These are phyloP conservation scores for Nannizziopsis arthrosporioides DNA, from an alignment of 2,329 filamentous ascomycete species.

Conservation along the genomic window DNA sequence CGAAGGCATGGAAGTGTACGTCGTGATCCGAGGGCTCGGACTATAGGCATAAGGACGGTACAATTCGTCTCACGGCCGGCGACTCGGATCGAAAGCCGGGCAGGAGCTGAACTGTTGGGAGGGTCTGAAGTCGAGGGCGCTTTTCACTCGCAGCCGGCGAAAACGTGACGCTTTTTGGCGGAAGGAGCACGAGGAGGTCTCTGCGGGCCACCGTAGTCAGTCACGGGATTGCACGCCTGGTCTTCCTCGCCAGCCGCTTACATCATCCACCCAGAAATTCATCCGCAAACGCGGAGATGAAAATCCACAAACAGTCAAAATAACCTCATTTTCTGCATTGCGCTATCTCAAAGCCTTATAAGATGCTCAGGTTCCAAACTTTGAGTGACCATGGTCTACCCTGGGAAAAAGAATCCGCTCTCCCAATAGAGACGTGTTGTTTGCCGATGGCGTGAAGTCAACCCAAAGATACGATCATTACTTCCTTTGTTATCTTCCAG, in stretches of 20 bases:
- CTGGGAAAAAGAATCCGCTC: neutral
- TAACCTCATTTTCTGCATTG: too few species aligned
- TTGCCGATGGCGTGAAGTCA: constrained; percentile 2
- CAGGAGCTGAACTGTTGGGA: too few species aligned
- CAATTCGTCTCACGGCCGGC: constrained; percentile 4
- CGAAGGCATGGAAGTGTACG: constrained; percentile 3
- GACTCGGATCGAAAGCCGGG: neutral
- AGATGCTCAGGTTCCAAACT: neutral
- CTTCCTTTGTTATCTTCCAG: neutral
- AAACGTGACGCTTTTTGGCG: neutral
- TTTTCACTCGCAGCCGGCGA: neutral
- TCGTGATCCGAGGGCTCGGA: neutral
- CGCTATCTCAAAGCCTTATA: neutral
- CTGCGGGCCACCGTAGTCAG: constrained; percentile 1
- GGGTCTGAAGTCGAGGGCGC: neutral
- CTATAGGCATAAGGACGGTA: constrained; percentile 7
- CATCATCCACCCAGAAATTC: too few species aligned
- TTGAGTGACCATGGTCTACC: neutral
- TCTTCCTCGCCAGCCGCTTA: too few species aligned
- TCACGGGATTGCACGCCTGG: neutral
- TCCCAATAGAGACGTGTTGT: constrained; percentile 1
- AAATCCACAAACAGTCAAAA: too few species aligned
- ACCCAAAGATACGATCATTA: constrained; percentile 5
- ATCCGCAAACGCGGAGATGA: too few species aligned
- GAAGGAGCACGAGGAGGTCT: neutral